Conservation (phyloP, 768 basidiomycete species). For the Tricholomella constricta region DNA sequence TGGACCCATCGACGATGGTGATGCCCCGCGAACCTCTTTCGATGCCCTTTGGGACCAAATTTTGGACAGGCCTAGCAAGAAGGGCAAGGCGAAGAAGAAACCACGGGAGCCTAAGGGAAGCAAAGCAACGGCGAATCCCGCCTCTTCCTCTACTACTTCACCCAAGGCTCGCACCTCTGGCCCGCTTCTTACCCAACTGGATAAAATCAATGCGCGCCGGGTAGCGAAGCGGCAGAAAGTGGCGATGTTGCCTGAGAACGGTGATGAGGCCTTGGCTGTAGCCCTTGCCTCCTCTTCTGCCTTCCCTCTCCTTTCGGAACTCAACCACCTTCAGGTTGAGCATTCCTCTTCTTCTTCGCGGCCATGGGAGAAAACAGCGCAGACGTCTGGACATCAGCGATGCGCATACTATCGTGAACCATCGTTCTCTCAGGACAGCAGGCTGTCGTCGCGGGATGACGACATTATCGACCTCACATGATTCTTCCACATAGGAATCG, state of each 20-base stretch:
- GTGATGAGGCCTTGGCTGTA: background rate
- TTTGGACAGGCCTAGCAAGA: background rate
- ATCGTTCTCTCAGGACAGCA: slow-evolving; percentile 14
- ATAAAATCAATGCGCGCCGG: background rate
- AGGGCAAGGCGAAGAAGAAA: background rate
- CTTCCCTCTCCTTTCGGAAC: slow-evolving; percentile 2
- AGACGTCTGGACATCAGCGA: background rate
- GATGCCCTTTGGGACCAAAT: slow-evolving; percentile 12
- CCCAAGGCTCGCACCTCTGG: background rate
- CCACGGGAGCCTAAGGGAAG: background rate
- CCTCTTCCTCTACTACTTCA: background rate
- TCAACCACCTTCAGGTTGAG: background rate
- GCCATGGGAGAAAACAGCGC: background rate
- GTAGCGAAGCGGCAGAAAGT: slow-evolving; percentile 4
- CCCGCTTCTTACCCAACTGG: background rate
- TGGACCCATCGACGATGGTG: background rate
- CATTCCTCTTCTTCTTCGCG: background rate
- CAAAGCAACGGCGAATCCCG: background rate
- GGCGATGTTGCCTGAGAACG: background rate
- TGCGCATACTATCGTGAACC: background rate
- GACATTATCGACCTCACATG: slow-evolving; percentile 10
- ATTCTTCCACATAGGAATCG: slow-evolving; percentile 4
- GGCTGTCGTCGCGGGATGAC: slow-evolving; percentile 6
- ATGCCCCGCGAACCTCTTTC: background rate
- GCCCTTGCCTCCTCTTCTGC: background rate